Conservation (phyloP, 2,329 filamentous ascomycete genomes). For the Claviceps sp. region DNA sequence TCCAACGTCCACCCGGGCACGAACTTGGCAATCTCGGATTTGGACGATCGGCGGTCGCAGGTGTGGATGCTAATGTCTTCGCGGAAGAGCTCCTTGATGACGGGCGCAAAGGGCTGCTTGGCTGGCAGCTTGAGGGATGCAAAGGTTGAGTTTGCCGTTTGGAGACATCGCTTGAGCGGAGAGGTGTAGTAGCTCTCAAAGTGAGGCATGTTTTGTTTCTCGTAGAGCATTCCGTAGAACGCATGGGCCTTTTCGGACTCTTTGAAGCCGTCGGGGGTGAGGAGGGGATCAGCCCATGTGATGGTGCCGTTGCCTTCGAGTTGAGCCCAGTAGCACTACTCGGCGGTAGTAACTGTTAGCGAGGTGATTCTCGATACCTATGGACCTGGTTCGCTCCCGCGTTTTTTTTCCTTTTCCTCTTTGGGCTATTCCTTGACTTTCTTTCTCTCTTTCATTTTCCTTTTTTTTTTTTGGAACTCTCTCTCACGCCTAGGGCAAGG, state of each 20-base stretch:
- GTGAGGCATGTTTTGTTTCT: constrained; percentile 39
- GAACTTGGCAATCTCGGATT: constrained; percentile 35
- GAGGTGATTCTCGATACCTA: not conserved
- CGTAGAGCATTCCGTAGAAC: constrained; percentile 45
- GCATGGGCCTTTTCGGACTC: constrained; percentile 45
- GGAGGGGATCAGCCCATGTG: constrained; percentile 48
- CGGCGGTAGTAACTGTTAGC: not conserved
- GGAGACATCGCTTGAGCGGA: constrained; percentile 48
- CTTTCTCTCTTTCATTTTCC: too few species aligned
- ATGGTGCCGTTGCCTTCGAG: constrained; percentile 49
- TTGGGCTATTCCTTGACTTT: not conserved
- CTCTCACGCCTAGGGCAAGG: too few species aligned
- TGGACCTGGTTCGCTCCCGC: not conserved
- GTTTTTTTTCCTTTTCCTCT: not conserved
- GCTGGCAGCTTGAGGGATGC: constrained; percentile 35
- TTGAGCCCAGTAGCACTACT: constrained; percentile 50
- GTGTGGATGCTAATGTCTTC: constrained; percentile 57
- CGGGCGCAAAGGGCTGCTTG: constrained; percentile 38
- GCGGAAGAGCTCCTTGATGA: constrained; percentile 50
- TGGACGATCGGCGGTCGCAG: constrained; percentile 48
- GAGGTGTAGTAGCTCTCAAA: constrained; percentile 53
- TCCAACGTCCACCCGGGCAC: constrained; percentile 46
- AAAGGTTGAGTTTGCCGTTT: constrained; percentile 51
- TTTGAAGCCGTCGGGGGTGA: constrained; percentile 41
- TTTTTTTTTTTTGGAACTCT: too few species aligned